Conservation (phyloP, 371 early-diverging fungal species). For the Ecytonucleospora hepatopenaei region DNA sequence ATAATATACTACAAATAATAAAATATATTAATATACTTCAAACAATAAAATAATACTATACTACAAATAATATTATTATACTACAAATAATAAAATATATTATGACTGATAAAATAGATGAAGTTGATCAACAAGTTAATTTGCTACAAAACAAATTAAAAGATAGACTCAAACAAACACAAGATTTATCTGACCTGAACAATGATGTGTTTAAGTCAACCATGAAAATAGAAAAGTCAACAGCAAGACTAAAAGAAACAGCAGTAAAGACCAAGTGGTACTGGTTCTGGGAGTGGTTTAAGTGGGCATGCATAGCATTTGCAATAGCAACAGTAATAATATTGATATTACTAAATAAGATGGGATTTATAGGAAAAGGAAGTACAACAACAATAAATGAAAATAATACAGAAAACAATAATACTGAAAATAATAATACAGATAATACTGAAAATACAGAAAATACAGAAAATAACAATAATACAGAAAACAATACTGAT, state of each 20-base stretch:
- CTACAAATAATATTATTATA: too few relatives aligned
- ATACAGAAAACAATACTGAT: too few relatives aligned
- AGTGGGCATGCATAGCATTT: constrained; percentile 31
- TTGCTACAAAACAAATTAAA: constrained; percentile 46
- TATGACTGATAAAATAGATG: constrained; percentile 35
- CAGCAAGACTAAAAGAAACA: constrained; percentile 29
- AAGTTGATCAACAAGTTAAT: constrained; percentile 53
- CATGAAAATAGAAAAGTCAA: constrained; percentile 32
- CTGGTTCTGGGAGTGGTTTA: constrained; percentile 46
- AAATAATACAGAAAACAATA: neutral
- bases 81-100: too few relatives aligned
- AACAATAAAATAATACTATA: too few relatives aligned
- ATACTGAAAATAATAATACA: neutral
- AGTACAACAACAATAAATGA: neutral
- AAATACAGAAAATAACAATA: too few relatives aligned
- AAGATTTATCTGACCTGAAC: constrained; percentile 44
- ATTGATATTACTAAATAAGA: constrained; percentile 13
- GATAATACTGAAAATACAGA: neutral
- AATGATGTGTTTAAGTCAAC: constrained; percentile 31
- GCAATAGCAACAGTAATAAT: constrained; percentile 32
- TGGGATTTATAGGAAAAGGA: neutral
- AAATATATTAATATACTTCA: too few relatives aligned
- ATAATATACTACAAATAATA: too few relatives aligned
- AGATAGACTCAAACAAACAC: constrained; percentile 46
- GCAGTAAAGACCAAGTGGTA: constrained; percentile 40